Percentiles rank a stretch among this genome's conserved stretches.
These are phyloP conservation scores for Plenodomus biglobosus DNA, from an alignment of 2,329 filamentous ascomycete genomes.

Conservation along the genomic window DNA sequence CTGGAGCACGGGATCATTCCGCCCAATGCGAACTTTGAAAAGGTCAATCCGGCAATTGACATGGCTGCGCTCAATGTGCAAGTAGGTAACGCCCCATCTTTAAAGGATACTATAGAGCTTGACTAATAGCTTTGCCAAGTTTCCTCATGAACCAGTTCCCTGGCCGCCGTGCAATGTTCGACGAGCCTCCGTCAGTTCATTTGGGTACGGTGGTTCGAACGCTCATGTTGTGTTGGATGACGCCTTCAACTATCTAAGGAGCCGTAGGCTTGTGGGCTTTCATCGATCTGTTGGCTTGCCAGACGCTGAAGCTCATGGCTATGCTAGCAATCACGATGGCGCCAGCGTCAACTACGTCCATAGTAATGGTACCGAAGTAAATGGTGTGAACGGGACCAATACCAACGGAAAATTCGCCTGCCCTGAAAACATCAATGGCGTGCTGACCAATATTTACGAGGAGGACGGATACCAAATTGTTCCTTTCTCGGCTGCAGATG, in stretches of 20 bases:
- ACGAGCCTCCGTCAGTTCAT: conserved; percentile 16
- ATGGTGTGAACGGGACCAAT: no score
- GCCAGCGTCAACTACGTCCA: no score
- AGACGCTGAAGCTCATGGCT: no score
- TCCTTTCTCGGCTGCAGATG: no score
- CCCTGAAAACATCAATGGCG: no score
- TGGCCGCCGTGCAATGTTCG: conserved; percentile 1
- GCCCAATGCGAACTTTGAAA: conserved; percentile 16
- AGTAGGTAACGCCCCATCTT: not conserved
- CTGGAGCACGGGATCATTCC: conserved; percentile 43
- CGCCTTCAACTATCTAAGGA: conserved; percentile 12
- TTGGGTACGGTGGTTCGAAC: conserved; percentile 24
- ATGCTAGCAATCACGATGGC: no score
- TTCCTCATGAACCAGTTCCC: conserved; percentile 5
- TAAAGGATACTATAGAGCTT: no score
- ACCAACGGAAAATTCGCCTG: no score
- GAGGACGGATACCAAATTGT: no score
- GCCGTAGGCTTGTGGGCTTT: not conserved
- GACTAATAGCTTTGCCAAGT: no score
- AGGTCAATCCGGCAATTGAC: conserved; percentile 10
- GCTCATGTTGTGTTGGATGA: conserved; percentile 19
- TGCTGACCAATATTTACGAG: no score
- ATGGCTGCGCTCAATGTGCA: not conserved
- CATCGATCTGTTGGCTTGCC: not conserved
- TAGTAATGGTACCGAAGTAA: no score